Conservation (phyloP, 108 stramenopile species). For the Nitzschia sp. region DNA sequence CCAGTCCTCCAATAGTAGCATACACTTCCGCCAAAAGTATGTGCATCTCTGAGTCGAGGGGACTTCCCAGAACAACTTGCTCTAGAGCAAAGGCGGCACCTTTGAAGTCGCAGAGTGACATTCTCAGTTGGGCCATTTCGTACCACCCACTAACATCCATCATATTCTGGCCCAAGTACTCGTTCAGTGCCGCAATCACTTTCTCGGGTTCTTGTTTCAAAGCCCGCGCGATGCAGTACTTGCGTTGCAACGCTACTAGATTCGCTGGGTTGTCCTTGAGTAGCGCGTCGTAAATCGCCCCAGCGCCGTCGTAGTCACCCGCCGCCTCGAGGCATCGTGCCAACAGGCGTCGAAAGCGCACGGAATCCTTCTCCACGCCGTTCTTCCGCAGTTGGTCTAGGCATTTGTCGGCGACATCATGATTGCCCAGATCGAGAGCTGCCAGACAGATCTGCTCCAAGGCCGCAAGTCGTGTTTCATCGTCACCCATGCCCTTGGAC, state of each 20-base stretch:
- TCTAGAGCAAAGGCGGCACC: constrained; percentile 81
- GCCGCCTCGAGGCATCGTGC: constrained; percentile 70
- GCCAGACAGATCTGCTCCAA: constrained; percentile 76
- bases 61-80: constrained; percentile 76
- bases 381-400: constrained; percentile 28
- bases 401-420: constrained; percentile 45
- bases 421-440: constrained; percentile 56
- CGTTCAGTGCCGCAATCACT: constrained; percentile 58
- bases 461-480: constrained; percentile 51
- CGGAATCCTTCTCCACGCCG: constrained; percentile 44
- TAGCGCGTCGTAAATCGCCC: constrained; percentile 59
- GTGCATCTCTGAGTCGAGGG: constrained; percentile 68
- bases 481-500: constrained; percentile 18
- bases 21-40: constrained; percentile 71
- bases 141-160: constrained; percentile 75
- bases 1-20: constrained; percentile 66
- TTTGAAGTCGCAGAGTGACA: constrained; percentile 63
- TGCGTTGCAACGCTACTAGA: constrained; percentile 69
- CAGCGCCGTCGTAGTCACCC: constrained; percentile 57
- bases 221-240: constrained; percentile 71
- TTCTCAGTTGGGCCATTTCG: constrained; percentile 67
- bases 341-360: constrained; percentile 68
- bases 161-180: constrained; percentile 55
- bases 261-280: constrained; percentile 78
- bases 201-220: constrained; percentile 38